A percentile compares a stretch with the other conserved stretches of the same genome.
Conservation (phyloP, 495 filamentous ascomycete genomes). For the Hyaloscypha bicolor region DNA sequence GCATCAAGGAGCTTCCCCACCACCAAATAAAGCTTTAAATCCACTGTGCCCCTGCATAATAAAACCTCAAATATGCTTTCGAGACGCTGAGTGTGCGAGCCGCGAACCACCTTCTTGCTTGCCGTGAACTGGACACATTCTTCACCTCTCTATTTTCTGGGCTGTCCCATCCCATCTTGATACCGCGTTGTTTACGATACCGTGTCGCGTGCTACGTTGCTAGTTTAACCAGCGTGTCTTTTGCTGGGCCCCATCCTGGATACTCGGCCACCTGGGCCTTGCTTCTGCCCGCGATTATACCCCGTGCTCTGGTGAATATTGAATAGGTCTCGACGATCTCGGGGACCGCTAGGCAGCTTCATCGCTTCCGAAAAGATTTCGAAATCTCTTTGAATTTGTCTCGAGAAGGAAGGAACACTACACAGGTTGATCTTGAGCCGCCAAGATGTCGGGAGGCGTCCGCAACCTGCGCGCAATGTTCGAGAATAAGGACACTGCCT, state of each 20-base stretch:
- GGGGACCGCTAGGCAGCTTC: background rate
- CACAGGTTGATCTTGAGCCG: background rate
- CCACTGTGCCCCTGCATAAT: slow-evolving; percentile 5
- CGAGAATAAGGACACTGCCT: slow-evolving; percentile 68
- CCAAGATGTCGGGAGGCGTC: slow-evolving; percentile 32
- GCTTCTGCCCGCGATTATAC: background rate
- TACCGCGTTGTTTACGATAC: slow-evolving; percentile 20
- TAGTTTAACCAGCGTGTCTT: slow-evolving; percentile 20
- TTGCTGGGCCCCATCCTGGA: slow-evolving; percentile 1
- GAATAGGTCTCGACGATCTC: background rate
- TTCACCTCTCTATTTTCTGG: background rate
- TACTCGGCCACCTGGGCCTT: background rate
- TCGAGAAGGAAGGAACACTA: slow-evolving; percentile 8
- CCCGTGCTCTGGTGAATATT: background rate
- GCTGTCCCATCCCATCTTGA: background rate
- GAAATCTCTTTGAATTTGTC: background rate
- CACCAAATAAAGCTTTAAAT: slow-evolving; percentile 10
- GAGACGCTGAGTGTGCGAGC: slow-evolving; percentile 20
- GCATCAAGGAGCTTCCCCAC: slow-evolving; percentile 14
- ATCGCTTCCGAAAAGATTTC: background rate
- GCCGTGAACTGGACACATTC: slow-evolving; percentile 1
- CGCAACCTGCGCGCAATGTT: slow-evolving; percentile 83
- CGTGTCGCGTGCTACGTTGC: slow-evolving; percentile 18
- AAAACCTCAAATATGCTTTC: slow-evolving; percentile 14
- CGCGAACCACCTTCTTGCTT: slow-evolving; percentile 2